Conservation (phyloP, 2,329 filamentous ascomycete genomes). For the Aspergillus uvarum region DNA sequence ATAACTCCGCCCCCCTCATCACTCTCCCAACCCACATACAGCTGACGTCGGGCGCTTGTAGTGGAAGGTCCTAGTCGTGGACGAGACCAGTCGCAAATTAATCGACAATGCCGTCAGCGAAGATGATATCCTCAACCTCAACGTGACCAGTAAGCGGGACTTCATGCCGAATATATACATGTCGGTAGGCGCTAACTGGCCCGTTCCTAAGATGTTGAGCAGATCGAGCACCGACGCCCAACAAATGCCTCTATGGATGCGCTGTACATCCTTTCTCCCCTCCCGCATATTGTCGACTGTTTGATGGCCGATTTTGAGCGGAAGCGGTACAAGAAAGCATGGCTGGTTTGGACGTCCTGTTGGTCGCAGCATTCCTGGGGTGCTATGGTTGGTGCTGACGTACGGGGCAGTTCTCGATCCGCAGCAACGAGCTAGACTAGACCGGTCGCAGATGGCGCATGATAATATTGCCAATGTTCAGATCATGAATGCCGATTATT, state of each 20-base stretch:
- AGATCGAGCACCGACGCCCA: conserved; percentile 81
- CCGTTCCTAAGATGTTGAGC: conserved; percentile 73
- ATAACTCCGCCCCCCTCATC: conserved; percentile 14
- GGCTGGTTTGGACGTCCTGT: conserved; percentile 81
- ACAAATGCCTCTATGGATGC: conserved; percentile 89
- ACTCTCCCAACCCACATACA: conserved; percentile 14
- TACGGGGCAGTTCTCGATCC: conserved; percentile 62
- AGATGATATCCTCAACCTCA: conserved; percentile 95
- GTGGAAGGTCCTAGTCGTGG: conserved; percentile 97
- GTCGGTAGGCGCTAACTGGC: conserved; percentile 15
- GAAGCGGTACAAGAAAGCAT: conserved; percentile 74
- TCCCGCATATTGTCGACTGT: conserved; percentile 87
- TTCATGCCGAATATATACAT: not conserved
- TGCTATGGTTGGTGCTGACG: conserved; percentile 20
- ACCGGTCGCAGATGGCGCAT: conserved; percentile 66
- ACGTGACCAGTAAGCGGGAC: conserved; percentile 76
- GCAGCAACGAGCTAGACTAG: conserved; percentile 69
- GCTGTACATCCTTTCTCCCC: conserved; percentile 84
- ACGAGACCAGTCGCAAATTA: conserved; percentile 78
- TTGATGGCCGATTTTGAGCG: conserved; percentile 89
- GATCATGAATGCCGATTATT: conserved; percentile 84
- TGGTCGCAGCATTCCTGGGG: conserved; percentile 30
- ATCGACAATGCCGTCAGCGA: conserved; percentile 89
- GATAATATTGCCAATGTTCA: conserved; percentile 77
- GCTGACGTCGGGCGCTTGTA: conserved; percentile 43